A percentile compares a stretch with the other conserved stretches of the same genome.
phyloP scores from a whole-genome alignment of 768 basidiomycete genomes.

The Obba rivulosa region DNA sequence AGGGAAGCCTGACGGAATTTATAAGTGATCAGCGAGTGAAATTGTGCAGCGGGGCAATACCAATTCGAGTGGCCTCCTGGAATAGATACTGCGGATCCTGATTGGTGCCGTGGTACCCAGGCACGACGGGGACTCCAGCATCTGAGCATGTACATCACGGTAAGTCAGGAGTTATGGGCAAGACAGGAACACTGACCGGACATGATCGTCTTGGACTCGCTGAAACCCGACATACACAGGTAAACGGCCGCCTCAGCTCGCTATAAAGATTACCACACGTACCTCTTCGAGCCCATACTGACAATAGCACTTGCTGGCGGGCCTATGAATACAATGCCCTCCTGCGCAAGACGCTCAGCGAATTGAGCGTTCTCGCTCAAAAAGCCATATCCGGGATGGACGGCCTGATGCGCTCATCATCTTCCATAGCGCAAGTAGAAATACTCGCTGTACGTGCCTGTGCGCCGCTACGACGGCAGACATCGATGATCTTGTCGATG shows the following conservation, averaged over 20 bases:
- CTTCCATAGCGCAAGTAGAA: not conserved
- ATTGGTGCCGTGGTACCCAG: conserved; percentile 85
- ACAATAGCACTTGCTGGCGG: conserved; percentile 84
- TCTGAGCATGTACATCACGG: conserved; percentile 32
- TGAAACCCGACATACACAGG: conserved; percentile 19
- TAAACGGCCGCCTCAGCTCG: not conserved
- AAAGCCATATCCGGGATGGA: conserved; percentile 93
- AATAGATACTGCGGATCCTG: conserved; percentile 73
- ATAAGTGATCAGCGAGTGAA: not conserved
- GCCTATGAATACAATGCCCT: conserved; percentile 86
- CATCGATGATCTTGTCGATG: conserved; percentile 84
- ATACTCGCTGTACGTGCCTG: conserved; percentile 46
- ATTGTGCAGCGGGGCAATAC: conserved; percentile 24
- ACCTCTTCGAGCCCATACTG: conserved; percentile 97
- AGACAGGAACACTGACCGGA: conserved; percentile 38
- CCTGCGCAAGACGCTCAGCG: conserved; percentile 63
- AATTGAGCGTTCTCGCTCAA: conserved; percentile 89
- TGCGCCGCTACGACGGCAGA: conserved; percentile 76
- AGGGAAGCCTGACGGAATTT: conserved; percentile 57
- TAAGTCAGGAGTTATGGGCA: conserved; percentile 1
- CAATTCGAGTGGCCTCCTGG: conserved; percentile 66
- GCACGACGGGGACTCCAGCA: conserved; percentile 89
- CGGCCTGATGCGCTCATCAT: conserved; percentile 45
- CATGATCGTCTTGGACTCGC: conserved; percentile 97
- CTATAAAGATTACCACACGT: not conserved